These are phyloP conservation scores for Xylaria intraflava DNA, from an alignment of 495 filamentous ascomycete genomes.

Conservation along the genomic window DNA sequence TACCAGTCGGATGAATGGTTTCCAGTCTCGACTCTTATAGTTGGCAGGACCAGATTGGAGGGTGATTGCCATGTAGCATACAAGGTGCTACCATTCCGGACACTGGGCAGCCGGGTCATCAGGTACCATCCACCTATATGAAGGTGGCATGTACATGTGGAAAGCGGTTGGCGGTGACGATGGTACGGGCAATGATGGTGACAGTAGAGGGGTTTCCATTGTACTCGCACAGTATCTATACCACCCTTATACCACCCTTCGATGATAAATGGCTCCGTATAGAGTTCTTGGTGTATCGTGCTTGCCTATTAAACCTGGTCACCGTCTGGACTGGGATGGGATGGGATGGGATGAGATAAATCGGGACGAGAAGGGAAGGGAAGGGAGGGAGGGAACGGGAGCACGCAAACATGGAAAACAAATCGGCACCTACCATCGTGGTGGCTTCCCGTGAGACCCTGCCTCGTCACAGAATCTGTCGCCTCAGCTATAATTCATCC, in stretches of 20 bases:
- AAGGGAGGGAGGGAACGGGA: not conserved
- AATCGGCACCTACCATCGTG: not conserved
- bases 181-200: not conserved
- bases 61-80: not conserved
- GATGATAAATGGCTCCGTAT: no score
- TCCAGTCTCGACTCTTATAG: slow-evolving; percentile 9
- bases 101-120: not conserved
- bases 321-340: not conserved
- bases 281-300: no score
- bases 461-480: not conserved
- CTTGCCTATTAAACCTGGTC: no score
- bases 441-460: not conserved
- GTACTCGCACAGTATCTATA: no score
- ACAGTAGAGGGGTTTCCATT: not conserved
- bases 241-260: no score
- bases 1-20: not conserved
- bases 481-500: not conserved
- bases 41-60: not conserved
- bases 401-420: not conserved
- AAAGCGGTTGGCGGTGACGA: no score
- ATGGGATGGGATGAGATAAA: not conserved
- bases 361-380: not conserved
- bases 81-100: not conserved
- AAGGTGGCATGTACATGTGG: no score
- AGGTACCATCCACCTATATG: no score